These are phyloP conservation scores for Aspergillus ochraceus DNA, from an alignment of 2,329 filamentous ascomycete genomes.

Conservation along the genomic window DNA sequence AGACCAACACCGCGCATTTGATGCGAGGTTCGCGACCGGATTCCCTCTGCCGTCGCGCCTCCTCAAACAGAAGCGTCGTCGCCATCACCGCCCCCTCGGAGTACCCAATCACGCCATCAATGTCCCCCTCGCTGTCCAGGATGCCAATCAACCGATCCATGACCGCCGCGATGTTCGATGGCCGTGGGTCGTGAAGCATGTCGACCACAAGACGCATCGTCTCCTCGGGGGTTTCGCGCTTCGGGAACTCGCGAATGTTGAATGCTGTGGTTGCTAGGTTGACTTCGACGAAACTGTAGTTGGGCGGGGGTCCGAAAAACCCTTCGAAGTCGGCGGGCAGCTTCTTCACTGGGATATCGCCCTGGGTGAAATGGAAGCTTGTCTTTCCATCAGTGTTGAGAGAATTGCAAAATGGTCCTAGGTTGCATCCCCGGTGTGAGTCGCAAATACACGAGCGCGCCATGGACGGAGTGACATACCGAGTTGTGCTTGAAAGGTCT, in stretches of 20 bases:
- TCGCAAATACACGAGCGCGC: background rate
- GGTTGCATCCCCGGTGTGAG: too few species aligned
- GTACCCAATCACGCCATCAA: slow-evolving; percentile 61
- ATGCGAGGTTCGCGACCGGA: slow-evolving; percentile 39
- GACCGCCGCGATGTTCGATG: slow-evolving; percentile 18
- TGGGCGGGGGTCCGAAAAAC: slow-evolving; percentile 4
- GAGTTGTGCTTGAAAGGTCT: slow-evolving; percentile 5
- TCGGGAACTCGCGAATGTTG: slow-evolving; percentile 12
- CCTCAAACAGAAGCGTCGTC: slow-evolving; percentile 54
- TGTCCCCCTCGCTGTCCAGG: slow-evolving; percentile 41
- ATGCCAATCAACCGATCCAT: slow-evolving; percentile 43
- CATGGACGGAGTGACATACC: background rate
- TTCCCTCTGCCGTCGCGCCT: slow-evolving; percentile 42
- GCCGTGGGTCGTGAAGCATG: background rate
- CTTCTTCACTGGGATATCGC: slow-evolving; percentile 7
- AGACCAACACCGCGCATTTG: slow-evolving; percentile 52
- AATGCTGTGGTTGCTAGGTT: background rate
- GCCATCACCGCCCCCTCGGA: slow-evolving; percentile 61
- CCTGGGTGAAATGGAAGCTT: slow-evolving; percentile 18
- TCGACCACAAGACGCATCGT: background rate
- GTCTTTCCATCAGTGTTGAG: background rate
- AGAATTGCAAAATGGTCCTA: background rate
- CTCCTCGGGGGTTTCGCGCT: slow-evolving; percentile 18
- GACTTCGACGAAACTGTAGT: slow-evolving; percentile 10
- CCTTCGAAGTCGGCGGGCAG: background rate